These are phyloP conservation scores for Fusarium sororula DNA, from an alignment of 2,329 filamentous ascomycete genomes.

Conservation along the genomic window DNA sequence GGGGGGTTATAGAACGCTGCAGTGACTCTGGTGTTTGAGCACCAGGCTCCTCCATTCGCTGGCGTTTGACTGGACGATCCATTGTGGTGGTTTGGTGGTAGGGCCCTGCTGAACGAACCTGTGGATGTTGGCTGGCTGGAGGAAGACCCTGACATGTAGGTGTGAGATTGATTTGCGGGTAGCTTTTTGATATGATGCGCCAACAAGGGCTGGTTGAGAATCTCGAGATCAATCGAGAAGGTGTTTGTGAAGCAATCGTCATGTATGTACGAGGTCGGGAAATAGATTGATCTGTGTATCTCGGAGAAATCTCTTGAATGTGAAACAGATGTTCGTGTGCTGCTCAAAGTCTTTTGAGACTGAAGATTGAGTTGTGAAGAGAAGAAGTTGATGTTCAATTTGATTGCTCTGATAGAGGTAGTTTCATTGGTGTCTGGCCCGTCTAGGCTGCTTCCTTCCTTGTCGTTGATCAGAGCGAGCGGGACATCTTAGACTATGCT, in stretches of 20 bases:
- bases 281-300: constrained; percentile 18
- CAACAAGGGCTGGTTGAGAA: neutral
- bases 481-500: neutral
- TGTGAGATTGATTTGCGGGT: neutral
- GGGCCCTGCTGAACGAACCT: no score
- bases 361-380: neutral
- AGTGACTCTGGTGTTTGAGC: constrained; percentile 42
- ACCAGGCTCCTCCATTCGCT: constrained; percentile 31
- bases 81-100: constrained; percentile 30
- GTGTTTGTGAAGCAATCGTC: neutral
- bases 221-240: neutral
- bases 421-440: neutral
- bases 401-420: neutral
- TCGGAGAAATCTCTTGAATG: neutral
- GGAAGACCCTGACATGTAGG: neutral
- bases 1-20: constrained; percentile 57
- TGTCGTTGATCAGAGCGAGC: neutral
- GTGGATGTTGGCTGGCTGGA: neutral
- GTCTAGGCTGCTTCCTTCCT: neutral
- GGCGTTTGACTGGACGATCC: constrained; percentile 47
- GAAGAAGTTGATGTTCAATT: neutral
- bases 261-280: constrained; percentile 24
- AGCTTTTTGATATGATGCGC: neutral
- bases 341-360: neutral
- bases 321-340: neutral